Evolutionary conservation across 2,329 filamentous ascomycete species (phyloP), one percentile per base, ranked within the genome.

Genomic region (Pseudopithomyces maydicus): DNA sequence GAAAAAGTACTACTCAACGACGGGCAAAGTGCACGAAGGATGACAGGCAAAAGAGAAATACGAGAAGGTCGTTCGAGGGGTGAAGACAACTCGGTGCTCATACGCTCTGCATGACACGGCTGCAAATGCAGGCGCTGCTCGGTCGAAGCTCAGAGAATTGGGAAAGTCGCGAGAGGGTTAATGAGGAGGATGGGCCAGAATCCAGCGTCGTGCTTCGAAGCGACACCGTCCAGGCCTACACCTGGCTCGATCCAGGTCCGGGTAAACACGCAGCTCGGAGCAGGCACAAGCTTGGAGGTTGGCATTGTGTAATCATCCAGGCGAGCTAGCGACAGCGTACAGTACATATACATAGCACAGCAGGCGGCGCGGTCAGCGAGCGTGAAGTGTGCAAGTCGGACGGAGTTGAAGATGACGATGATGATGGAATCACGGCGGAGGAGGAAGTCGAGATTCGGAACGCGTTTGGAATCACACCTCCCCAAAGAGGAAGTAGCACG

Each of bases 81-180:
- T 55, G 56, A 53, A 57, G 54, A 58, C 53, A 56, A 61, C 32
- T 33, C 59, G 61, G 47, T 20, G 44, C 26, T 12, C 35, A 39
- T 19, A 10, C 22, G 47, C 14, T 41, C 33, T 22, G 8, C 5
- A 35, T 22, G 19, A 14, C 15, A 12, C 6, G 14, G n/a, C 32
- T 45, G 14, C 19, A n/a, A 6, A 22, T 29, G 42, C 20, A 44
- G 42, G 20, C n/a, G 42, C 14, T 26, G 22, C n/a, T 29, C 26
- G 26, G 26, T 19, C 32, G 29, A 36, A 2, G 20, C 8, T 14
- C 19, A 32, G 6, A 20, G n/a, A 35, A 36, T 14, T 8, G 6
- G 44, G 20, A 8, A 38, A n/a, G 26, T 14, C 23, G 20, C 14
- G n/a, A 41, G 8, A 23, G 41, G 15, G 36, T 4, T 4, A 22